Evolutionary conservation across 257 asterid genomes (phyloP), one percentile per base, ranked within the genome.

Genomic region (Ehretia macrophylla): DNA sequence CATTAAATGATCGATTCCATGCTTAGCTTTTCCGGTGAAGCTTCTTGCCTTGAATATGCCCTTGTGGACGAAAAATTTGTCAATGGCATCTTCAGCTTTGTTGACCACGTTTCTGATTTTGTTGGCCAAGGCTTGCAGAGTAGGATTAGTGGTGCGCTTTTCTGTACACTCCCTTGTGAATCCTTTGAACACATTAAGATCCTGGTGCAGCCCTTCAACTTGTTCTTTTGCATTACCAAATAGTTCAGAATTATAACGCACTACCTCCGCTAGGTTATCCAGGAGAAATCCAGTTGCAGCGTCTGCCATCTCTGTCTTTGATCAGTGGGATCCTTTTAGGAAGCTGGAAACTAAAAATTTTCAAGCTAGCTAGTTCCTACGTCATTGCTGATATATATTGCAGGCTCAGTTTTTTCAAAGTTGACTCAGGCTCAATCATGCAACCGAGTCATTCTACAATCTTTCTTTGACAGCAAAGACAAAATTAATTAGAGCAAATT

Each of bases 221-320:
- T 48, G 20, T 1, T 48, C 3, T 16, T 10, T 17, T 16, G 13
- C 18, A 17, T 48, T 10, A 4, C 53, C 53, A 4, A 48, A 0
- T 48, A 48, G 9, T 14, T 48, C 53, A 17, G 53, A 2, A 48
- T 48, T 48, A 17, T 48, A 14, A 17, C 1, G 1, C 18, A 48
- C 11, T 48, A 48, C 3, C 13, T 48, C 4, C 13, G 18, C 13
- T 4, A 48, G 3, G 21, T 48, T 48, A 1, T 17, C 53, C 19
- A 48, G 53, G 1, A 48, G 20, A 48, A 48, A 48, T 17, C 21
- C 53, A 1, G 21, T 16, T 1, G 53, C 21, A 48, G 53, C 20
- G 11, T 48, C 53, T 13, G 66, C 69, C 75, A 69, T n/a, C n/a
- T n/a, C n/a, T n/a, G n/a, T 69, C 47, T 42, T 10, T 42, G 4